Conservation (phyloP, 2,329 filamentous ascomycete species). For the Pestalotiopsis sp. region DNA sequence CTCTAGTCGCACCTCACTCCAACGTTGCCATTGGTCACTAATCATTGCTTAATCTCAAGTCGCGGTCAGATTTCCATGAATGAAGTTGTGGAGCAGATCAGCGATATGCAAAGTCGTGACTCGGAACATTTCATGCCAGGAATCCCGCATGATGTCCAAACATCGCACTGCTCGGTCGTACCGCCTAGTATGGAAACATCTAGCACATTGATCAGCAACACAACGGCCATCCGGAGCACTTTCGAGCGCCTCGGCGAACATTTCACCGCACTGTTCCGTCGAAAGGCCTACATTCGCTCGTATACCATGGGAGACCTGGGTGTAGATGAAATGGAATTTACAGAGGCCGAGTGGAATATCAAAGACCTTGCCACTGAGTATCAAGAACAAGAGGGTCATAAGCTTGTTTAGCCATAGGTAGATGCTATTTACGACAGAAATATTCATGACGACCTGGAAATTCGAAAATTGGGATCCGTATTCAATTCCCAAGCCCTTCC, state of each 20-base stretch:
- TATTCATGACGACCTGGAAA: neutral
- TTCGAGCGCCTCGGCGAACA: conserved; percentile 99
- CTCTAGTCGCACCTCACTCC: neutral
- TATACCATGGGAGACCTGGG: conserved; percentile 99
- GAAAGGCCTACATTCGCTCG: conserved; percentile 99
- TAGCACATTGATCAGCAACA: conserved; percentile 98
- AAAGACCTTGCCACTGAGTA: conserved; percentile 99
- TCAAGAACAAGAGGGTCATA: conserved; percentile 74
- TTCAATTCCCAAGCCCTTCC: neutral
- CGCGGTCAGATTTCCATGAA: conserved; percentile 99
- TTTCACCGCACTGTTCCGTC: conserved; percentile 99
- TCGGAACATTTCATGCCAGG: conserved; percentile 99
- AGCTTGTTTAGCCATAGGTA: neutral
- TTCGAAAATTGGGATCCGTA: too few species aligned
- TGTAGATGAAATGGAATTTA: conserved; percentile 98
- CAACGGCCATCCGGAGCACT: conserved; percentile 98
- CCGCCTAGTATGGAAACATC: conserved; percentile 98
- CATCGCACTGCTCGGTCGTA: conserved; percentile 97
- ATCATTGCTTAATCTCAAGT: conserved; percentile 46
- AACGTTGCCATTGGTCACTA: neutral
- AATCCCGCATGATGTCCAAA: conserved; percentile 99
- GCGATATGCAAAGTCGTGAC: conserved; percentile 99
- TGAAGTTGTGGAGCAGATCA: conserved; percentile 99
- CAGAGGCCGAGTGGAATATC: conserved; percentile 99
- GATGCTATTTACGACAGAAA: neutral